phyloP scores from a whole-genome alignment of 2,329 filamentous ascomycete genomes.

The Ophiostoma triangulosporum region DNA sequence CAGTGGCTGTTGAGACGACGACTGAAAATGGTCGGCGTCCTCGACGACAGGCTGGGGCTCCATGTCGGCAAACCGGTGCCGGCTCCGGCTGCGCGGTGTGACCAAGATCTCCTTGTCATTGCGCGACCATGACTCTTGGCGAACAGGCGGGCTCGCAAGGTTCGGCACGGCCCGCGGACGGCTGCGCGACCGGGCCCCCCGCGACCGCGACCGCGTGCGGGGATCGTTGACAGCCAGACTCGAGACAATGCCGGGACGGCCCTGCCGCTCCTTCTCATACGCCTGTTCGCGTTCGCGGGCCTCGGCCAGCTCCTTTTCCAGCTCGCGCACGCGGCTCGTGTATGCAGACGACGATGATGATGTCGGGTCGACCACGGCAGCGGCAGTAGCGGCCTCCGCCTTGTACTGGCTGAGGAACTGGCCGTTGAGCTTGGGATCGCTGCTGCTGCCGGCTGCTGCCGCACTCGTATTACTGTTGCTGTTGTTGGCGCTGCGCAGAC shows the following conservation, averaged over 20 bases:
- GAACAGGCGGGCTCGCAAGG: conserved; percentile 24
- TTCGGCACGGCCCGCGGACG: conserved; percentile 12
- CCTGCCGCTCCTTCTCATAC: conserved; percentile 44
- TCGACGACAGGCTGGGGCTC: neutral
- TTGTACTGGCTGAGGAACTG: conserved; percentile 83
- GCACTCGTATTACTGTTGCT: conserved; percentile 25
- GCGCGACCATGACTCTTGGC: conserved; percentile 49
- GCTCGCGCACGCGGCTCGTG: conserved; percentile 58
- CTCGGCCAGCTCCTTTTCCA: conserved; percentile 59
- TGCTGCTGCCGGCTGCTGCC: conserved; percentile 18
- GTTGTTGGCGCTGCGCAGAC: conserved; percentile 36
- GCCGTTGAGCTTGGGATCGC: conserved; percentile 58
- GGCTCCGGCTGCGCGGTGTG: conserved; percentile 35
- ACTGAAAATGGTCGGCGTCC: conserved; percentile 1
- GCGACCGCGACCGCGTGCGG: conserved; percentile 13
- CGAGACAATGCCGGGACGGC: conserved; percentile 23
- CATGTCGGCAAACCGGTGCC: conserved; percentile 15
- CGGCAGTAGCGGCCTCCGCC: conserved; percentile 36
- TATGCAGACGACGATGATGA: conserved; percentile 34
- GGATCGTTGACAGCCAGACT: neutral
- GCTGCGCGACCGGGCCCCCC: conserved; percentile 13
- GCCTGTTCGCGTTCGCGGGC: conserved; percentile 49
- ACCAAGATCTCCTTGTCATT: conserved; percentile 53
- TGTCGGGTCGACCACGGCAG: neutral
- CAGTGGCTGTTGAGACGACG: conserved; percentile 17